Percentiles rank a stretch among this genome's conserved stretches.
phyloP scores from a whole-genome alignment of 179 eudicot species.

The Spergularia azorica region DNA sequence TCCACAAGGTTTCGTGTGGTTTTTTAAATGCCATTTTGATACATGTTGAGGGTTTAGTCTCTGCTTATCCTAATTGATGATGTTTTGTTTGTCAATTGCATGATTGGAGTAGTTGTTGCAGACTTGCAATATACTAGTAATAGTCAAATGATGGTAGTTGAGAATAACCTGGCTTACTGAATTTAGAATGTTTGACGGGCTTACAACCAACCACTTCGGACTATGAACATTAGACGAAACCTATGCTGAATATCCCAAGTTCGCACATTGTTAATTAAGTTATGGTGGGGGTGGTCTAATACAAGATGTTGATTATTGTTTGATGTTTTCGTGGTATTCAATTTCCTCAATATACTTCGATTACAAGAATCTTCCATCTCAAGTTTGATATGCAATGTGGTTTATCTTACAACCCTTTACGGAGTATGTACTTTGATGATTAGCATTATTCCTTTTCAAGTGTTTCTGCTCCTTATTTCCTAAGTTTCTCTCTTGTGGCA shows the following conservation, averaged over 20 bases:
- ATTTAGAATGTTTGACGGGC: not conserved
- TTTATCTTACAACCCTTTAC: too few relatives aligned
- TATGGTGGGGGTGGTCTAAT: not conserved
- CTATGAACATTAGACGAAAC: conserved; percentile 7
- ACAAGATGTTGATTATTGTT: not conserved
- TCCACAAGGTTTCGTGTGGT: conserved; percentile 1
- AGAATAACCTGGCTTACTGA: conserved; percentile 7
- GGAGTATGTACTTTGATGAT: too few relatives aligned
- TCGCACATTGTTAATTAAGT: not conserved
- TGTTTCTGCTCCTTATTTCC: too few relatives aligned
- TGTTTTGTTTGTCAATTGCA: conserved; percentile 17
- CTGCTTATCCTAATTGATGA: not conserved
- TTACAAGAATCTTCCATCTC: too few relatives aligned
- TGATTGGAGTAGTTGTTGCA: conserved; percentile 27
- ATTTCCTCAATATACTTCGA: too few relatives aligned
- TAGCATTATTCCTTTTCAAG: too few relatives aligned
- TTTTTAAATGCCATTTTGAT: not conserved
- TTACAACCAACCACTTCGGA: conserved; percentile 8
- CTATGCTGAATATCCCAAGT: not conserved
- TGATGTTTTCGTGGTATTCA: too few relatives aligned
- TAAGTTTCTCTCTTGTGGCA: too few relatives aligned
- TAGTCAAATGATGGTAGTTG: conserved; percentile 29
- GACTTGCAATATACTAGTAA: conserved; percentile 7
- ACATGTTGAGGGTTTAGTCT: not conserved
- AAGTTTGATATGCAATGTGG: too few relatives aligned